Evolutionary conservation across 257 asterid genomes (phyloP).

Genomic region (Capsicum chinense): DNA sequence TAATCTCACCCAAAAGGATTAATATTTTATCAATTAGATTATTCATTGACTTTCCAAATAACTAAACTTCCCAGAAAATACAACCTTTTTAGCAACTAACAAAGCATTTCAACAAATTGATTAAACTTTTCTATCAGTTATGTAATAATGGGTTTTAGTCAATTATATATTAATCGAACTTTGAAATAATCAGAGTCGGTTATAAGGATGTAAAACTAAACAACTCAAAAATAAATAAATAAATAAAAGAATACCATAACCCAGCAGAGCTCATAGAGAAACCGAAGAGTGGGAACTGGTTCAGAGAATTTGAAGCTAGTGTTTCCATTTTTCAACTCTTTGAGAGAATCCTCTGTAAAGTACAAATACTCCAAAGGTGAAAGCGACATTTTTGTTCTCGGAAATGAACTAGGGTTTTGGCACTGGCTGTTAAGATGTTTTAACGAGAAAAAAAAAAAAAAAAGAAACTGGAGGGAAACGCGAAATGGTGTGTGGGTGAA

Average conservation of each 20-base stretch:
- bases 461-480: neutral
- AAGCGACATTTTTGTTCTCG: constrained; percentile 58
- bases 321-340: constrained; percentile 72
- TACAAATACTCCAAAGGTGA: constrained; percentile 65
- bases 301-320: constrained; percentile 64
- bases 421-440: neutral
- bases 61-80: neutral
- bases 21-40: neutral
- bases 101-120: constrained; percentile 13
- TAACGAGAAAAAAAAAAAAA: neutral
- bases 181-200: neutral
- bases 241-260: constrained; percentile 52
- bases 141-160: neutral
- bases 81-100: neutral
- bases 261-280: constrained; percentile 84
- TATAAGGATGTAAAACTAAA: neutral
- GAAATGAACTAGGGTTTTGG: constrained; percentile 2
- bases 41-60: constrained; percentile 17
- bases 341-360: constrained; percentile 68
- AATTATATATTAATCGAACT: neutral
- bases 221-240: neutral
- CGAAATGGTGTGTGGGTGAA: neutral
- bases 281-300: constrained; percentile 71
- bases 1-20: neutral
- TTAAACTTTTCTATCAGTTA: neutral